Conservation (phyloP, 352 stramenopile species). For the Pythium utonaiense region DNA sequence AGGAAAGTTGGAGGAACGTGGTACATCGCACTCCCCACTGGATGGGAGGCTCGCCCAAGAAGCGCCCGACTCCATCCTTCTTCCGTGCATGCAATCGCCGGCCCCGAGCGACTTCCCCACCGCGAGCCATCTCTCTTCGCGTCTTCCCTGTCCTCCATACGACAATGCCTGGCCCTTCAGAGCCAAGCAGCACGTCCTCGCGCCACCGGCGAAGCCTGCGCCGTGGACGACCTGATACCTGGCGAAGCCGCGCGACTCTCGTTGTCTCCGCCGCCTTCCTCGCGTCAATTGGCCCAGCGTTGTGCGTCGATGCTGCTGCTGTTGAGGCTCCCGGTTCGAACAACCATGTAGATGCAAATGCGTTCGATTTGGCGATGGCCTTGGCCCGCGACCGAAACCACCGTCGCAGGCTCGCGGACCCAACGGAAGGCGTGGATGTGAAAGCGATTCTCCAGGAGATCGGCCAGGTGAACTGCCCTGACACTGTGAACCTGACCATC, state of each 20-base stretch:
- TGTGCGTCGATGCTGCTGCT: too few relatives aligned
- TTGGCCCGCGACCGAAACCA: not conserved
- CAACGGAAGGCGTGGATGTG: conserved; percentile 5
- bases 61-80: not conserved
- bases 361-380: not conserved
- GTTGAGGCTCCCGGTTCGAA: too few relatives aligned
- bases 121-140: too few relatives aligned
- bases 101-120: not conserved
- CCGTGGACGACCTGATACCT: not conserved
- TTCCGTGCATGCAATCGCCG: not conserved
- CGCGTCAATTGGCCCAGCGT: too few relatives aligned
- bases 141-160: too few relatives aligned
- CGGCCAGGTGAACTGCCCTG: conserved; percentile 14
- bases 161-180: not conserved
- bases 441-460: conserved; percentile 14
- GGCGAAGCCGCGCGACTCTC: not conserved
- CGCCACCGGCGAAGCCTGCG: not conserved
- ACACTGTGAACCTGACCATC: conserved; percentile 11
- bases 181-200: not conserved
- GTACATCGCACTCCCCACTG: not conserved
- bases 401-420: not conserved
- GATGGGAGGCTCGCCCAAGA: not conserved
- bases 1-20: not conserved
- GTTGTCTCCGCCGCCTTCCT: not conserved
- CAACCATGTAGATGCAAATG: not conserved